A percentile compares a stretch with the other conserved stretches of the same genome.
Conservation (phyloP, 208 protist genomes). For the Crithidia bombi region DNA sequence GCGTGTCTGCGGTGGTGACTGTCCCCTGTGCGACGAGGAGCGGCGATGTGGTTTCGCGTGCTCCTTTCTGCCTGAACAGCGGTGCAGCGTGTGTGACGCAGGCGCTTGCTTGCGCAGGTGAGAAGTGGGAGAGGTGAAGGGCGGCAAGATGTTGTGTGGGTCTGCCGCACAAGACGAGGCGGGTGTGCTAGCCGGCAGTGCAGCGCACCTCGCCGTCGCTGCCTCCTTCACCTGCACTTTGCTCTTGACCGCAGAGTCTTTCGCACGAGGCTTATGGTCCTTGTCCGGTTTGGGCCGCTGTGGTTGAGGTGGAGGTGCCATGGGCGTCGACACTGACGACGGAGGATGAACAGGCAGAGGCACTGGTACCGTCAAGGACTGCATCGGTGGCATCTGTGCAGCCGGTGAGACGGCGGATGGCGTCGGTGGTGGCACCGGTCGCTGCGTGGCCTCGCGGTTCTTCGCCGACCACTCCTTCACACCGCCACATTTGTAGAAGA, state of each 20-base stretch:
- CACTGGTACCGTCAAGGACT: no score
- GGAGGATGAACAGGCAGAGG: not conserved
- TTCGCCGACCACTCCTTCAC: constrained; percentile 8
- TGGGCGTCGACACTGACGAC: not conserved
- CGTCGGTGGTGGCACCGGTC: not conserved
- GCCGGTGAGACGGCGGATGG: not conserved
- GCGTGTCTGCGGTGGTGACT: not conserved
- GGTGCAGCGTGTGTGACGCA: not conserved
- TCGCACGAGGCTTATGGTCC: not conserved
- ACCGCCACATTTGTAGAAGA: constrained; percentile 18
- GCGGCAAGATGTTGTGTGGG: not conserved
- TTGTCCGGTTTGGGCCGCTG: not conserved
- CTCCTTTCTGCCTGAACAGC: not conserved
- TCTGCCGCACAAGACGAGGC: not conserved
- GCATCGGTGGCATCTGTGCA: not conserved
- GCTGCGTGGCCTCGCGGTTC: not conserved
- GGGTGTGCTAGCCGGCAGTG: not conserved
- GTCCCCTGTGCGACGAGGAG: not conserved
- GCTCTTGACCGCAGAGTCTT: not conserved
- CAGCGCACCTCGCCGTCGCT: not conserved
- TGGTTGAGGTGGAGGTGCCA: not conserved
- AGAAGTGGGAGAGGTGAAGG: not conserved
- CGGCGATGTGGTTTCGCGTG: not conserved
- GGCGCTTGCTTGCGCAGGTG: not conserved
- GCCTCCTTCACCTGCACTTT: no score